Evolutionary conservation across 2,329 filamentous ascomycete genomes (phyloP).

Genomic region (Colletotrichum sojae): DNA sequence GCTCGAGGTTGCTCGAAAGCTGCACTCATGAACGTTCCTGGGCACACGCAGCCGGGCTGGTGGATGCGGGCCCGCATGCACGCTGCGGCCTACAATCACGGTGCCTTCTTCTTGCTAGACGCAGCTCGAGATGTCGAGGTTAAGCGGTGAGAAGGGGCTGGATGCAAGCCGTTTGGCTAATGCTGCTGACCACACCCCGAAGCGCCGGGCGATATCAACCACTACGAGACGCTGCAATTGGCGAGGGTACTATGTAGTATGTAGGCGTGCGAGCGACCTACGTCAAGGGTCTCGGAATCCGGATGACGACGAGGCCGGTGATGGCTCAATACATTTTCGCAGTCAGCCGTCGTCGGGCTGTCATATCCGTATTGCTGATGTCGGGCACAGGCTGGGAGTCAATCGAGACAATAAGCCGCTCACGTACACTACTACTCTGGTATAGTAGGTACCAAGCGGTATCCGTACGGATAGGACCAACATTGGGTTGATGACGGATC

Average conservation of each 20-base stretch:
- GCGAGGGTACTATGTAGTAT: neutral
- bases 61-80: constrained; percentile 33
- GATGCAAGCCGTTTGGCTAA: constrained; percentile 40
- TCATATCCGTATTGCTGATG: constrained; percentile 9
- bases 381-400: constrained; percentile 19
- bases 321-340: constrained; percentile 13
- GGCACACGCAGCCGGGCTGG: constrained; percentile 3
- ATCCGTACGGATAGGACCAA: no score
- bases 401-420: neutral
- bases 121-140: constrained; percentile 24
- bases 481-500: constrained; percentile 5
- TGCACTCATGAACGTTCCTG: constrained; percentile 20
- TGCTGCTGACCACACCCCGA: constrained; percentile 31
- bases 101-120: constrained; percentile 31
- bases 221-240: constrained; percentile 13
- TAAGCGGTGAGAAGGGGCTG: constrained; percentile 39
- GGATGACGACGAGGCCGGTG: constrained; percentile 10
- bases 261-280: neutral
- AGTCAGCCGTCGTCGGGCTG: neutral
- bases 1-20: constrained; percentile 23
- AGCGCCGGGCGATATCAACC: constrained; percentile 29
- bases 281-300: constrained; percentile 21
- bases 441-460: no score
- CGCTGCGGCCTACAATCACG: constrained; percentile 39
- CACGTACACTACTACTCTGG: no score